A percentile compares a stretch with the other conserved stretches of the same genome.
Evolutionary conservation across 1,284 basidiomycete species (phyloP).

Genomic region (Papiliotrema terrestris): DNA sequence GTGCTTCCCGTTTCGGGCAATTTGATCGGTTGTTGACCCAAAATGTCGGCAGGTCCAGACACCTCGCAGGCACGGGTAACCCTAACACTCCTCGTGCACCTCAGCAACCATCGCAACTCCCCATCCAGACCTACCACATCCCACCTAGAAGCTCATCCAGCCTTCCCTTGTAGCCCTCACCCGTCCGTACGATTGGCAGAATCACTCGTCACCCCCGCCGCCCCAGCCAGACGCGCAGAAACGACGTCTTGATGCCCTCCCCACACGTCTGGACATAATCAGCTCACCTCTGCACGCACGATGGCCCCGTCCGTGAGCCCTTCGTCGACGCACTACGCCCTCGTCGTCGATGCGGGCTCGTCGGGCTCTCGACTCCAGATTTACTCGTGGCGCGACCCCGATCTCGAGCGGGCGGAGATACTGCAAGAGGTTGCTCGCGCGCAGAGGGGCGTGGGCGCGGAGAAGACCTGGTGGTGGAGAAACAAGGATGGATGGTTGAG

Average conservation of each 20-base stretch:
- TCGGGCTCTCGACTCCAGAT: constrained; percentile 94
- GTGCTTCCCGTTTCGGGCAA: not conserved
- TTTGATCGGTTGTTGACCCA: not conserved
- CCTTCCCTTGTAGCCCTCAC: too few species aligned
- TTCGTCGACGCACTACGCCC: constrained; percentile 77
- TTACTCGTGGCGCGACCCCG: constrained; percentile 91
- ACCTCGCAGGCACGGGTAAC: too few species aligned
- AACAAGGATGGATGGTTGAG: constrained; percentile 14
- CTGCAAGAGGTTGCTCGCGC: constrained; percentile 35
- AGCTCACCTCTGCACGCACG: not conserved
- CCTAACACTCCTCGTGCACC: too few species aligned
- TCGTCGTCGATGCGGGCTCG: constrained; percentile 97
- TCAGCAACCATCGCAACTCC: too few species aligned
- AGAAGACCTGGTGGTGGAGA: constrained; percentile 40
- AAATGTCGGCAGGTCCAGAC: not conserved
- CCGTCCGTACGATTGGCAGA: too few species aligned
- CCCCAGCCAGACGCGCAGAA: too few species aligned
- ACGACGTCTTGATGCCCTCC: not conserved
- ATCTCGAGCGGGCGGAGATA: constrained; percentile 52
- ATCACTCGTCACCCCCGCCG: too few species aligned
- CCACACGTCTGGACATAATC: not conserved
- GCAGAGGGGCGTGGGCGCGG: not conserved
- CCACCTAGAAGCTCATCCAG: too few species aligned
- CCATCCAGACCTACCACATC: too few species aligned
- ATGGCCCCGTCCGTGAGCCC: constrained; percentile 45